phyloP scores from a whole-genome alignment of 305 asterid species.

The Fraxinus paxiana region DNA sequence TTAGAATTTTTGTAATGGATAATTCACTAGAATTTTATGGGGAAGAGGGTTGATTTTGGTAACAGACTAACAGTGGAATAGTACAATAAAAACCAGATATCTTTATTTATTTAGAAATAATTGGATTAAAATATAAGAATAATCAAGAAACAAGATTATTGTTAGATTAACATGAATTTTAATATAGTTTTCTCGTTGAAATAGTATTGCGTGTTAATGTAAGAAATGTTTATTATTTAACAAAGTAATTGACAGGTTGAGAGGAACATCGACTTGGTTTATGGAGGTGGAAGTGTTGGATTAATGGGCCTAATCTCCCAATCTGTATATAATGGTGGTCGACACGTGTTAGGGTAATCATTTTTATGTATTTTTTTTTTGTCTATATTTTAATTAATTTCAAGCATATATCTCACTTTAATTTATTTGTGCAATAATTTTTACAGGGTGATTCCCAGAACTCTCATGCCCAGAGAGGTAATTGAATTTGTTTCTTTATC shows the following conservation, averaged over 20 bases:
- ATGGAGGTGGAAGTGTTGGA: slow-evolving; percentile 95
- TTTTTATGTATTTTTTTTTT: not conserved
- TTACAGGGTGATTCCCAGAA: slow-evolving; percentile 77
- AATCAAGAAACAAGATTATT: slow-evolving; percentile 8
- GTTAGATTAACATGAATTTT: slow-evolving; percentile 27
- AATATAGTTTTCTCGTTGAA: slow-evolving; percentile 27
- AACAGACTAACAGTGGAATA: not conserved
- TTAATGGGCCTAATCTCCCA: slow-evolving; percentile 86
- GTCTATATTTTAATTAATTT: not conserved
- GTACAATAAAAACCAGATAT: not conserved
- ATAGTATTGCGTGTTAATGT: slow-evolving; percentile 30
- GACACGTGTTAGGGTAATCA: slow-evolving; percentile 82
- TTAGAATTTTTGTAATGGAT: not conserved
- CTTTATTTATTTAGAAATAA: not conserved
- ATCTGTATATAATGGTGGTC: slow-evolving; percentile 85
- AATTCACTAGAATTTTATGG: not conserved
- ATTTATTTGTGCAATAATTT: not conserved
- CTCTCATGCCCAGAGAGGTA: slow-evolving; percentile 95
- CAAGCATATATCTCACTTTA: not conserved
- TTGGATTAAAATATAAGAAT: not conserved
- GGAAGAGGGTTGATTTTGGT: not conserved
- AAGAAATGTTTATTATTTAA: slow-evolving; percentile 13
- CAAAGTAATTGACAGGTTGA: slow-evolving; percentile 57
- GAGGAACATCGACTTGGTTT: slow-evolving; percentile 88
- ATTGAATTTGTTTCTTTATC: slow-evolving; percentile 1